phyloP scores from a whole-genome alignment of 2,329 filamentous ascomycete genomes.

The Fusarium buxicola region DNA sequence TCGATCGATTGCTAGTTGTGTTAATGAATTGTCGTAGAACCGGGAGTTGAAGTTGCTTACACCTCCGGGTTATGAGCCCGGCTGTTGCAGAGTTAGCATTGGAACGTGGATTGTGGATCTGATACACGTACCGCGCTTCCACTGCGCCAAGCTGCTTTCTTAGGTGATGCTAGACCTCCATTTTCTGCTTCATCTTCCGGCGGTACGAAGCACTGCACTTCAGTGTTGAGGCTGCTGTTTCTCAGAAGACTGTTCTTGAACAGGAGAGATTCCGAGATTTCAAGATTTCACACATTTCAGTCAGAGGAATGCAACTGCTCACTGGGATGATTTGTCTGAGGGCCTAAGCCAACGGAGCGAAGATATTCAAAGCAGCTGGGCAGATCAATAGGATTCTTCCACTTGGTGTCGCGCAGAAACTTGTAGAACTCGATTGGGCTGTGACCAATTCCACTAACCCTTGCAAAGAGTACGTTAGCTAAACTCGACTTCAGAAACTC shows the following conservation, averaged over 20 bases:
- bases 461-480: background rate
- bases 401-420: conserved; percentile 11
- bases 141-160: conserved; percentile 41
- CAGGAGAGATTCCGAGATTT: no score
- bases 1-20: conserved; percentile 27
- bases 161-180: background rate
- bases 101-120: background rate
- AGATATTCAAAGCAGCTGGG: conserved; percentile 16
- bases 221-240: no score
- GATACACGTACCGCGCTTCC: conserved; percentile 36
- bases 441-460: conserved; percentile 11
- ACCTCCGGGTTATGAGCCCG: conserved; percentile 42
- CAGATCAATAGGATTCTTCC: conserved; percentile 11
- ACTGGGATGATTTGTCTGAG: conserved; percentile 15
- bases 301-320: background rate
- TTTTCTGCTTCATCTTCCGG: no score
- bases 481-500: no score
- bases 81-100: conserved; percentile 23
- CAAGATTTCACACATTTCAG: no score
- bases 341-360: conserved; percentile 3
- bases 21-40: background rate
- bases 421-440: conserved; percentile 16
- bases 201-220: no score
- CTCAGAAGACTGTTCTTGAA: no score
- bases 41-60: conserved; percentile 11